Percentiles rank a stretch among this genome's conserved stretches.
These are phyloP conservation scores for Claviceps sp. DNA, from an alignment of 2,329 filamentous ascomycete species.

Conservation along the genomic window DNA sequence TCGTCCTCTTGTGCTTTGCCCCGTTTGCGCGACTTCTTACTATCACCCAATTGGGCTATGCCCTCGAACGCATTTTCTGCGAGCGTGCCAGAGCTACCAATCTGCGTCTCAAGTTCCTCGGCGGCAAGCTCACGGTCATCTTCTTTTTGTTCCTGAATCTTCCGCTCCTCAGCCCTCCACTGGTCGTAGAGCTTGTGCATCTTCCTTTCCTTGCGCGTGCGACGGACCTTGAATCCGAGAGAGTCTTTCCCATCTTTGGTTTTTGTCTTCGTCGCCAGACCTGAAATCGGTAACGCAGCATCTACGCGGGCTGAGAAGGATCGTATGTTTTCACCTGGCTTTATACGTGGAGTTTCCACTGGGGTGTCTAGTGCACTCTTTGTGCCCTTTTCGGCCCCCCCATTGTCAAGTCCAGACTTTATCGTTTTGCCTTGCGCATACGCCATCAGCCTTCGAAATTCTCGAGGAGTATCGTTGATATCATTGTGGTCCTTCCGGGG, in stretches of 20 bases:
- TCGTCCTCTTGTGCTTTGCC: constrained; percentile 47
- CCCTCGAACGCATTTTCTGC: constrained; percentile 24
- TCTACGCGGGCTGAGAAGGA: constrained; percentile 78
- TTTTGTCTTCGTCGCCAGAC: constrained; percentile 48
- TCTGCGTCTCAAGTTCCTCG: constrained; percentile 48
- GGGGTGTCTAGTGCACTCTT: constrained; percentile 12
- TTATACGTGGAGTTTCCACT: constrained; percentile 49
- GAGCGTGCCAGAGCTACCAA: constrained; percentile 34
- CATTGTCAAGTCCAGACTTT: constrained; percentile 58
- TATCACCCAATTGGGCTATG: constrained; percentile 24
- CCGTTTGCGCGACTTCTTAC: constrained; percentile 15
- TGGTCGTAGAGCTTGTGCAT: constrained; percentile 72
- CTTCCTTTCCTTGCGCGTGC: constrained; percentile 73
- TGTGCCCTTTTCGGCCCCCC: constrained; percentile 21
- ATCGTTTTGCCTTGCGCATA: constrained; percentile 47
- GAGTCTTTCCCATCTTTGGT: constrained; percentile 48
- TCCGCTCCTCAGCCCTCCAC: constrained; percentile 54
- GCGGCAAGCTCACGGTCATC: constrained; percentile 53
- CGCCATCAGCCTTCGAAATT: constrained; percentile 77
- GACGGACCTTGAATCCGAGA: constrained; percentile 49
- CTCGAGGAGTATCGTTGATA: constrained; percentile 73
- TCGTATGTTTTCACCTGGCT: constrained; percentile 68
- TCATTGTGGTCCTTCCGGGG: constrained; percentile 29
- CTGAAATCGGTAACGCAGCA: constrained; percentile 63
- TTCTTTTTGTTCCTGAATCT: constrained; percentile 48